Percentiles rank a stretch among this genome's conserved stretches.
phyloP scores from a whole-genome alignment of 2,329 filamentous ascomycete species.

The Pleurostoma richardsiae region DNA sequence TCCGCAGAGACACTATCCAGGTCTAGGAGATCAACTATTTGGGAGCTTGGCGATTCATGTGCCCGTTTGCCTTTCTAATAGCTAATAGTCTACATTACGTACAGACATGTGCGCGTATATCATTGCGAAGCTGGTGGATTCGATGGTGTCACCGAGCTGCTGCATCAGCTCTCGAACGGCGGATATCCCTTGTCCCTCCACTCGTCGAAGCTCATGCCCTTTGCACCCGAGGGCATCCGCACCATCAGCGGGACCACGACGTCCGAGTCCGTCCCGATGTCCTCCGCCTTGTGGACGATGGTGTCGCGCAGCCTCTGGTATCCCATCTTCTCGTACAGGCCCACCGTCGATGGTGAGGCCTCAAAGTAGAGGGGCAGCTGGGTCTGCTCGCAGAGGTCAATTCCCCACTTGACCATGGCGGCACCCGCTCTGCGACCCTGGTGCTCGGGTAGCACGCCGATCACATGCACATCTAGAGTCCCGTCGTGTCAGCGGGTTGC shows the following conservation, averaged over 20 bases:
- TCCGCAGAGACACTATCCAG: no score
- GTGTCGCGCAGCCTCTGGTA: constrained; percentile 33
- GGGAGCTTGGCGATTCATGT: no score
- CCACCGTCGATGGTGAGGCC: constrained; percentile 32
- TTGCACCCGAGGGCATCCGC: constrained; percentile 28
- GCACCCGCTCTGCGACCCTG: constrained; percentile 37
- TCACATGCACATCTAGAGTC: constrained; percentile 30
- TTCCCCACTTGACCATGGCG: constrained; percentile 33
- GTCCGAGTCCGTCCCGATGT: constrained; percentile 26
- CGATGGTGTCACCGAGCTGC: no score
- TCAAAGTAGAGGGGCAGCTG: constrained; percentile 41
- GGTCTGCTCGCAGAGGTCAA: constrained; percentile 26
- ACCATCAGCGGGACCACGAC: constrained; percentile 35
- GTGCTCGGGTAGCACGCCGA: constrained; percentile 35
- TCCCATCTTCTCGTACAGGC: constrained; percentile 40
- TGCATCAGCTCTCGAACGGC: neutral
- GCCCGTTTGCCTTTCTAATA: no score
- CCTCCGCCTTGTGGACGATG: constrained; percentile 29
- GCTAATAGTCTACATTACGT: no score
- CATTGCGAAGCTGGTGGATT: no score
- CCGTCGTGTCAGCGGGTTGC: constrained; percentile 3
- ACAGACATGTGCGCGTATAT: no score
- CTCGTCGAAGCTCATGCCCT: neutral
- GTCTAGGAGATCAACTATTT: no score
- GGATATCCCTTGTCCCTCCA: neutral